phyloP scores from a whole-genome alignment of 352 stramenopile genomes.

The Phytophthora idaei region DNA sequence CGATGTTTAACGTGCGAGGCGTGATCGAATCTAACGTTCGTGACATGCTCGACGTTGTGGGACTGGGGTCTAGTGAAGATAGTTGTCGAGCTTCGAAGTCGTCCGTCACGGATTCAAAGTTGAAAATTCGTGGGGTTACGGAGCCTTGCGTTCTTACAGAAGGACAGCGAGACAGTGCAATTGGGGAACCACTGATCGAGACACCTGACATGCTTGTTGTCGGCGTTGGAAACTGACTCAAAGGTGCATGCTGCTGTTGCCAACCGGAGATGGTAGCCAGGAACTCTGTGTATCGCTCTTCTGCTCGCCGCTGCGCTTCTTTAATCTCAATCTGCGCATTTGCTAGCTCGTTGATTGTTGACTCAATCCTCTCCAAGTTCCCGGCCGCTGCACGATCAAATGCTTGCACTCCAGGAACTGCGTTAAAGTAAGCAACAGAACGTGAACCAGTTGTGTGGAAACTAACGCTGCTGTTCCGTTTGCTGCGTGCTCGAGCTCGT shows the following conservation, averaged over 20 bases:
- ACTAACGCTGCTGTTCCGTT: constrained; percentile 14
- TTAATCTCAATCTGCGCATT: constrained; percentile 51
- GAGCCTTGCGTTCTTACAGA: constrained; percentile 16
- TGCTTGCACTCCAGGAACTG: constrained; percentile 9
- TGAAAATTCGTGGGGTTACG: constrained; percentile 42
- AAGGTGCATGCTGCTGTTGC: constrained; percentile 8
- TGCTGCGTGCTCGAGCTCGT: constrained; percentile 16
- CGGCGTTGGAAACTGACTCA: constrained; percentile 2
- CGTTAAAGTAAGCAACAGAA: constrained; percentile 2
- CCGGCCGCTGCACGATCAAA: constrained; percentile 26
- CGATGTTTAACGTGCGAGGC: constrained; percentile 36
- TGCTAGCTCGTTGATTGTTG: constrained; percentile 44
- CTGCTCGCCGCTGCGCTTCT: constrained; percentile 39
- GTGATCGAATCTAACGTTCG: constrained; percentile 10
- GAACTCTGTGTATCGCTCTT: constrained; percentile 46
- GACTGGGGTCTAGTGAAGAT: constrained; percentile 12
- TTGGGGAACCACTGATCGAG: constrained; percentile 11
- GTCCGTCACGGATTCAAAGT: constrained; percentile 41
- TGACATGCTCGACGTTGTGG: constrained; percentile 7
- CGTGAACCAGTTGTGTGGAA: constrained; percentile 7
- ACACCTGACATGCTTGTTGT: constrained; percentile 14
- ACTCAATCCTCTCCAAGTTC: constrained; percentile 63
- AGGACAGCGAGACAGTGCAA: constrained; percentile 1
- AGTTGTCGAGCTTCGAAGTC: neutral
- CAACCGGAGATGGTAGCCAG: constrained; percentile 38